Evolutionary conservation across 306 rosid species (phyloP), one percentile per base, ranked within the genome.

Genomic region (Lathyrus aphaca): DNA sequence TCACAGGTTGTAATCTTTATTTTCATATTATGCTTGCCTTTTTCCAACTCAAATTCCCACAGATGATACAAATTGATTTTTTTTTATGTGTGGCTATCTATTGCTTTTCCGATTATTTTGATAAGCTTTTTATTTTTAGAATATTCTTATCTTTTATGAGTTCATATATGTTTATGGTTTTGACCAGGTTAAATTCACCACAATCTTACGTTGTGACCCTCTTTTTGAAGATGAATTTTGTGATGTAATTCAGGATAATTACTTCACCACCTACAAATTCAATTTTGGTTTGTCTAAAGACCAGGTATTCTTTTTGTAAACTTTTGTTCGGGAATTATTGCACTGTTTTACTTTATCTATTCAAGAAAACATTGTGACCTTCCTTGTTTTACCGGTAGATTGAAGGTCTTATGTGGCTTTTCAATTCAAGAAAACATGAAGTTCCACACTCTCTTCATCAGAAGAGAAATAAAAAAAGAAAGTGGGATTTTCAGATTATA

Each of bases 161-260:
- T 35, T 74, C 29, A 15, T 66, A 8, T 79, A 8, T 79, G 65
- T 42, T 68, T 25, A 66, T 42, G 50, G 18, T 66, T 49, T 77
- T 39, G 14, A 25, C 54, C 70, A 87, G 87, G 91, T 84, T 57
- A 72, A 68, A 60, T 64, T 84, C 62, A 38, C 63, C 39, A 50
- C 37, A 66, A 57, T 80, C 51, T 87, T 88, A 89, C 64, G 1
- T 4, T 87, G 85, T 73, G 66, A 30, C 17, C 79, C 92, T 23
- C 77, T 87, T 45, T 25, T 32, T 30, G 87, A 87, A 66, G 3
- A 75, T 57, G 84, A 84, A 40, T 87, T 87, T 57, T 17, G 69
- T 38, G 81, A 64, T 48, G 85, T 82, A 17, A 84, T 87, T 44
- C 25, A 3, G 54, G 84, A 74, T 25, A 87, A 87, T n/a, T 87